Evolutionary conservation across 23 red algal genomes (phyloP).

Genomic region (Gracilaria caudata): DNA sequence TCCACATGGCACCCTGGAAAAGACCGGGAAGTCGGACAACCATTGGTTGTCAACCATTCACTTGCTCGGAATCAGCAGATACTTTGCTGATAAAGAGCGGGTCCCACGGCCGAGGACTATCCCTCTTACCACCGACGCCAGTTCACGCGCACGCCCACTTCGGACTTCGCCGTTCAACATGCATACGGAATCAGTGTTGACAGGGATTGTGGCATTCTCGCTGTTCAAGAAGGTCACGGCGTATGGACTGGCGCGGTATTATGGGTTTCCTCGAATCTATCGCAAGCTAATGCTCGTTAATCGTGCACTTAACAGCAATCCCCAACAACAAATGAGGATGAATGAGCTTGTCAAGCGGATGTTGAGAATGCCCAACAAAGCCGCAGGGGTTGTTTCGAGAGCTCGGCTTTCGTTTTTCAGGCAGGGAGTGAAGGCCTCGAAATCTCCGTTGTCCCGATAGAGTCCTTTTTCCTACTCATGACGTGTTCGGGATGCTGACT

Average conservation of each 20-base stretch:
- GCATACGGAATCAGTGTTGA: slow-evolving; percentile 48
- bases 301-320: slow-evolving; percentile 18
- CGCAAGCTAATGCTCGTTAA: slow-evolving; percentile 83
- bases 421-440: background rate
- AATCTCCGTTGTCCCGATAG: background rate
- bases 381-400: background rate
- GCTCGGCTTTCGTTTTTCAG: background rate
- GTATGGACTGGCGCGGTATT: slow-evolving; percentile 80
- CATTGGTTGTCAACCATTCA: no score
- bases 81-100: no score
- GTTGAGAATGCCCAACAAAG: slow-evolving; percentile 65
- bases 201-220: slow-evolving; percentile 77
- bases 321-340: slow-evolving; percentile 27
- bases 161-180: slow-evolving; percentile 12
- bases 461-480: background rate
- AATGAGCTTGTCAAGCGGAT: slow-evolving; percentile 51
- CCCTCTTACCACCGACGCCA: no score
- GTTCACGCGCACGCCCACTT: background rate
- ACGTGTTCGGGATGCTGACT: background rate
- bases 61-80: background rate
- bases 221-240: slow-evolving; percentile 89
- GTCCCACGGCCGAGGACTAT: no score
- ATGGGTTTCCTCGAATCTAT: slow-evolving; percentile 94
- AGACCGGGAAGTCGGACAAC: background rate
- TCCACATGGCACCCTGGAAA: slow-evolving; percentile 21